Conservation (phyloP, 768 basidiomycete genomes). For the Tulasnella sp. region DNA sequence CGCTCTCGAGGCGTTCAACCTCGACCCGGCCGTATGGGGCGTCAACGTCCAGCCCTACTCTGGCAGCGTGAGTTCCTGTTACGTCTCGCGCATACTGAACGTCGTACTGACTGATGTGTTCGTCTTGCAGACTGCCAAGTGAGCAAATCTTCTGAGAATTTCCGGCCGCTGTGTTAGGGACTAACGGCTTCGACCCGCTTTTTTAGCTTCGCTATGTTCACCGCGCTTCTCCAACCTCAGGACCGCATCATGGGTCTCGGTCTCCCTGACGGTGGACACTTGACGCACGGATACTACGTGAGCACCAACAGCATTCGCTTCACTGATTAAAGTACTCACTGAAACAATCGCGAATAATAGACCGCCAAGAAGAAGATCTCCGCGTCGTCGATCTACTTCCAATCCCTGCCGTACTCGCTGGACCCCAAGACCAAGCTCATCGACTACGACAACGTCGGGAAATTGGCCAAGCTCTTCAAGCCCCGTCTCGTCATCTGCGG, state of each 20-base stretch:
- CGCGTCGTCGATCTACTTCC: slow-evolving; percentile 99
- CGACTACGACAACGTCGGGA: slow-evolving; percentile 75
- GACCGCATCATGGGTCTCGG: slow-evolving; percentile 99
- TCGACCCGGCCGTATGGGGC: slow-evolving; percentile 90
- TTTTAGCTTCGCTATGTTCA: slow-evolving; percentile 88
- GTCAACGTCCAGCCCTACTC: slow-evolving; percentile 99
- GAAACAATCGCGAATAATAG: slow-evolving; percentile 42
- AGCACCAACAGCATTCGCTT: slow-evolving; percentile 31
- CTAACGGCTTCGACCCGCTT: background rate
- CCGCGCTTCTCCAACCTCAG: slow-evolving; percentile 92
- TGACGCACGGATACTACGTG: slow-evolving; percentile 91
- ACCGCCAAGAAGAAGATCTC: slow-evolving; percentile 99
- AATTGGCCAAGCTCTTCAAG: slow-evolving; percentile 92
- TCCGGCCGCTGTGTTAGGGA: background rate
- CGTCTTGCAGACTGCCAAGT: background rate
- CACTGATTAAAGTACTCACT: background rate
- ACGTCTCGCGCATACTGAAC: background rate
- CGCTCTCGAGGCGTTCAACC: slow-evolving; percentile 92
- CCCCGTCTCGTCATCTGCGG: slow-evolving; percentile 94
- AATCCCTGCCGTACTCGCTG: slow-evolving; percentile 90
- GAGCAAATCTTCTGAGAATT: background rate
- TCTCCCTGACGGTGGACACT: slow-evolving; percentile 94
- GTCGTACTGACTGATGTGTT: background rate
- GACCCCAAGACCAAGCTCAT: slow-evolving; percentile 79
- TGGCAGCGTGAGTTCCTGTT: slow-evolving; percentile 59